These are phyloP conservation scores for Alloascoidea hylecoeti DNA, from an alignment of 805 yeast species.

Conservation along the genomic window DNA sequence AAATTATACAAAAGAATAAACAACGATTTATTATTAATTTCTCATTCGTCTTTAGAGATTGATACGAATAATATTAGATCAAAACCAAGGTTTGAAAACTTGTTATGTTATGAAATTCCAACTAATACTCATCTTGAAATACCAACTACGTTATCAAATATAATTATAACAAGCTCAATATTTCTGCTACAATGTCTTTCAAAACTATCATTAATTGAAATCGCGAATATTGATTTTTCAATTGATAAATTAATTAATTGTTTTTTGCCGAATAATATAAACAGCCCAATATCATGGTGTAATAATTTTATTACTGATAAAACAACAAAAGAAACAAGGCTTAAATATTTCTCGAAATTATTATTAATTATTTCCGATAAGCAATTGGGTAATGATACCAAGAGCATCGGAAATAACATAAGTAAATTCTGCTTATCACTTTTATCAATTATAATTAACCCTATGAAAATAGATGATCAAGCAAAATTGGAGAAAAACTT, in stretches of 20 bases:
- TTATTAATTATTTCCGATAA: background rate
- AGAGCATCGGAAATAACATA: no score
- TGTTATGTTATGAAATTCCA: slow-evolving; percentile 3
- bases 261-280: no score
- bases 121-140: background rate
- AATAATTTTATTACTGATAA: background rate
- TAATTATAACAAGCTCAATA: slow-evolving; percentile 4
- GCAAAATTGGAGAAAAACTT: no score
- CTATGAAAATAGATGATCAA: no score
- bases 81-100: slow-evolving; percentile 3
- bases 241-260: no score
- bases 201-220: no score
- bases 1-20: slow-evolving; percentile 2
- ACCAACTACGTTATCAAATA: slow-evolving; percentile 3
- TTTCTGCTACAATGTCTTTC: slow-evolving; percentile 1
- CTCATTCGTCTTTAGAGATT: slow-evolving; percentile 2
- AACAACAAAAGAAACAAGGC: no score
- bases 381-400: no score
- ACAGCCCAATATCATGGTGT: background rate
- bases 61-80: slow-evolving; percentile 4
- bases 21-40: slow-evolving; percentile 4
- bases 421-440: no score
- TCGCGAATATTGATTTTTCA: no score
- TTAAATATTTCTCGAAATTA: background rate
- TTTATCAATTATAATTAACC: no score